A percentile compares a stretch with the other conserved stretches of the same genome.
These are phyloP conservation scores for Gentiana dahurica DNA, from an alignment of 257 asterid genomes.

Conservation along the genomic window DNA sequence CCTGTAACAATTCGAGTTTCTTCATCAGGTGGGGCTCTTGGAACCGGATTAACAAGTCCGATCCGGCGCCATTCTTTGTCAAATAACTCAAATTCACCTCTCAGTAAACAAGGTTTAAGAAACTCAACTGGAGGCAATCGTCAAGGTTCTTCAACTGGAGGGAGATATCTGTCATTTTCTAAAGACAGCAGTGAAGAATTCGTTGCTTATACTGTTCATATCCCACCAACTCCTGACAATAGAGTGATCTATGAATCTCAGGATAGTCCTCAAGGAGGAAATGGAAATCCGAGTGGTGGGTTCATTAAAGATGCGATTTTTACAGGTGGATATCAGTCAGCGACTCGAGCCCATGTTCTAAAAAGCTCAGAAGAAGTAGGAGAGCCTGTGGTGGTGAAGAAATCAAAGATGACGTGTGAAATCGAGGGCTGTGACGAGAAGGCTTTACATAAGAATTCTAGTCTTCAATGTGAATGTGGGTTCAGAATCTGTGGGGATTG, in stretches of 20 bases:
- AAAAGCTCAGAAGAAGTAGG: constrained; percentile 50
- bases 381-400: constrained; percentile 18
- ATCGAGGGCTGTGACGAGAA: constrained; percentile 83
- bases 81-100: constrained; percentile 53
- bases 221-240: constrained; percentile 82
- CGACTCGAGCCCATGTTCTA: constrained; percentile 57
- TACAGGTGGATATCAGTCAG: constrained; percentile 82
- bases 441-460: constrained; percentile 24
- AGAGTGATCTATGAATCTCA: constrained; percentile 35
- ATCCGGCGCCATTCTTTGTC: constrained; percentile 64
- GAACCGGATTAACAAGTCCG: constrained; percentile 61
- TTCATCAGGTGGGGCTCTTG: constrained; percentile 56
- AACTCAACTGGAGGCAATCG: constrained; percentile 31
- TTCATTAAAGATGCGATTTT: constrained; percentile 66
- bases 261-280: constrained; percentile 24
- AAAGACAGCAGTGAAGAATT: constrained; percentile 67
- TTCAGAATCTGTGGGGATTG: constrained; percentile 66
- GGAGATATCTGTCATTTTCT: constrained; percentile 55
- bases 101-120: constrained; percentile 14
- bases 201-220: constrained; percentile 82
- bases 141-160: constrained; percentile 29
- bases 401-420: constrained; percentile 47
- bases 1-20: constrained; percentile 79
- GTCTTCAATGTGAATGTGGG: constrained; percentile 69
- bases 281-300: constrained; percentile 41